A percentile compares a stretch with the other conserved stretches of the same genome.
Conservation (phyloP, 2,329 filamentous ascomycete species). For the Ramichloridium luteum region DNA sequence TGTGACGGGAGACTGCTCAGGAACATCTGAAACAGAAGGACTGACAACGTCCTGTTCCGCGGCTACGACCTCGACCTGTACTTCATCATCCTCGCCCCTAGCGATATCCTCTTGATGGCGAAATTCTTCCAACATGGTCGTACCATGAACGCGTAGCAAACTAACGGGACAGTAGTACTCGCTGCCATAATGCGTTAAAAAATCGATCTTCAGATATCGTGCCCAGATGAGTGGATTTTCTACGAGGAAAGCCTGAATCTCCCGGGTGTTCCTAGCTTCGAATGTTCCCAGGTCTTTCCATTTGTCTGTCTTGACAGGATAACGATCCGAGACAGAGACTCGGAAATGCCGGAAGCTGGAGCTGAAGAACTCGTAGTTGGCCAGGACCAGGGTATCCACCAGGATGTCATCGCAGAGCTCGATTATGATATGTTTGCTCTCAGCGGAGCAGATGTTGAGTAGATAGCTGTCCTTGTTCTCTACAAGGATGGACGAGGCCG, state of each 20-base stretch:
- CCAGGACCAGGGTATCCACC: conserved; percentile 90
- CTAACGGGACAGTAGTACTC: conserved; percentile 95
- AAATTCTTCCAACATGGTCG: conserved; percentile 86
- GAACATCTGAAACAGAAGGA: too few relatives aligned
- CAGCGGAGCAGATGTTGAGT: conserved; percentile 75
- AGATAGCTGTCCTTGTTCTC: conserved; percentile 99
- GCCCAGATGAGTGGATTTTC: conserved; percentile 93
- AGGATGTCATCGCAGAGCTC: conserved; percentile 80
- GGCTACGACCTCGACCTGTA: too few relatives aligned
- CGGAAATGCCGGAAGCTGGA: conserved; percentile 88
- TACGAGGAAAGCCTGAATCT: conserved; percentile 90
- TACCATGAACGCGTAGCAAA: conserved; percentile 81
- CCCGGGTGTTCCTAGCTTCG: conserved; percentile 81
- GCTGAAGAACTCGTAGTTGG: conserved; percentile 98
- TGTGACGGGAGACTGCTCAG: too few relatives aligned
- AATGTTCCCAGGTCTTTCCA: conserved; percentile 85
- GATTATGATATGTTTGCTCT: conserved; percentile 88
- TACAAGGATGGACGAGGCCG: conserved; percentile 74
- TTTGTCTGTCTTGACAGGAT: conserved; percentile 81
- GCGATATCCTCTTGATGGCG: conserved; percentile 68
- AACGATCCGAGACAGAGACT: conserved; percentile 85
- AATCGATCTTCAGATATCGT: conserved; percentile 82
- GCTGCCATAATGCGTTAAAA: conserved; percentile 85
- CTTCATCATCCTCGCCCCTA: conserved; percentile 43
- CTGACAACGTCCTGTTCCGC: conserved; percentile 40